Percentiles rank a stretch among this genome's conserved stretches.
phyloP scores from a whole-genome alignment of 208 protist genomes.

The Trypanosomatidae sp. region DNA sequence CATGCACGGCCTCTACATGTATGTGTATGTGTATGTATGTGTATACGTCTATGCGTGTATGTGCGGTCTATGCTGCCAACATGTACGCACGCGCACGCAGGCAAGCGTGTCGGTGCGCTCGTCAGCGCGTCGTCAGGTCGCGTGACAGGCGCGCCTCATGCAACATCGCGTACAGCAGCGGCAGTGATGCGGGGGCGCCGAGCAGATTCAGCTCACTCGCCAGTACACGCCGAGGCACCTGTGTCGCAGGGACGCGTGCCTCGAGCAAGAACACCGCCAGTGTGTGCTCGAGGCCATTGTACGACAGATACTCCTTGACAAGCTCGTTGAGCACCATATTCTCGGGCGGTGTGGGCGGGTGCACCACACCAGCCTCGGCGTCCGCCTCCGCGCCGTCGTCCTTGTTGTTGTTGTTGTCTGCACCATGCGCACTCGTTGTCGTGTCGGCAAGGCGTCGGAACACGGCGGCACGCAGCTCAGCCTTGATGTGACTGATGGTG shows the following conservation, averaged over 20 bases:
- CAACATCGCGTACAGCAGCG: slow-evolving; percentile 72
- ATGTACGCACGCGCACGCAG: neutral
- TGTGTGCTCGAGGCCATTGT: slow-evolving; percentile 85
- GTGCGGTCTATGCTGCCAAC: neutral
- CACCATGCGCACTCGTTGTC: slow-evolving; percentile 5
- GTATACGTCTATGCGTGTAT: neutral
- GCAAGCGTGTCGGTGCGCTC: neutral
- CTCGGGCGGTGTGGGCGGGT: slow-evolving; percentile 68
- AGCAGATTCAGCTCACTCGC: slow-evolving; percentile 59
- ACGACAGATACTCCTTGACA: slow-evolving; percentile 89
- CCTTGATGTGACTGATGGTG: slow-evolving; percentile 77
- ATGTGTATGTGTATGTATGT: slow-evolving; percentile 3
- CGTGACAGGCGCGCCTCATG: slow-evolving; percentile 44
- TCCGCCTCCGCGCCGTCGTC: slow-evolving; percentile 2
- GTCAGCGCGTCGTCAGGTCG: slow-evolving; percentile 29
- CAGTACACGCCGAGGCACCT: slow-evolving; percentile 54
- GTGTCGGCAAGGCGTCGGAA: slow-evolving; percentile 65
- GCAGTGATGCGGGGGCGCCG: slow-evolving; percentile 46
- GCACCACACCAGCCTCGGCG: neutral
- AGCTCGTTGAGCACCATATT: slow-evolving; percentile 91
- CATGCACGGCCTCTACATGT: too few relatives aligned
- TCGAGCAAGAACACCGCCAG: slow-evolving; percentile 79
- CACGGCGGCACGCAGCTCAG: slow-evolving; percentile 80
- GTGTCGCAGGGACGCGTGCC: slow-evolving; percentile 26
- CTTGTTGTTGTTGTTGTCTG: neutral